phyloP scores from a whole-genome alignment of 805 yeast genomes.

The Cyberlindnera euphorbiae region DNA sequence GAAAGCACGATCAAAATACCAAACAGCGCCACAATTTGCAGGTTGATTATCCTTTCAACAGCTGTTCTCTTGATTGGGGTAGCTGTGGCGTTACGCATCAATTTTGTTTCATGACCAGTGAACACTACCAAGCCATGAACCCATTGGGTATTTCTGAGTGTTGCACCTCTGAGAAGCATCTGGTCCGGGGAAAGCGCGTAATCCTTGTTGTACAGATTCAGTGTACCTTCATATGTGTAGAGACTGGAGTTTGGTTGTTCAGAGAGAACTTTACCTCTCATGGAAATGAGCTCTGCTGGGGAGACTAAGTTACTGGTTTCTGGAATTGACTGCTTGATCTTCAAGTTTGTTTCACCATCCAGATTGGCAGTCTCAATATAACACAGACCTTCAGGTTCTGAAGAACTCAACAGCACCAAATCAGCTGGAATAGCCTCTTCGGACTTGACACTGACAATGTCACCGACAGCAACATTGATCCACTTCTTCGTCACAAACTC shows the following conservation, averaged over 20 bases:
- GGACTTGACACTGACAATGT: constrained; percentile 74
- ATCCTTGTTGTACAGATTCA: constrained; percentile 47
- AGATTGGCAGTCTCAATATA: constrained; percentile 96
- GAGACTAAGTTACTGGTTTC: constrained; percentile 75
- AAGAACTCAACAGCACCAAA: constrained; percentile 74
- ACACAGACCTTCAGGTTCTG: constrained; percentile 98
- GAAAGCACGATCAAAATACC: constrained; percentile 71
- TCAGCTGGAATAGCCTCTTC: constrained; percentile 97
- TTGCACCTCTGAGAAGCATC: constrained; percentile 90
- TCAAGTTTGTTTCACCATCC: constrained; percentile 96
- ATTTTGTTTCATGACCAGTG: constrained; percentile 97
- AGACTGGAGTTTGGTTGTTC: constrained; percentile 93
- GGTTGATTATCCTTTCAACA: constrained; percentile 89
- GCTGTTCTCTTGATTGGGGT: constrained; percentile 97
- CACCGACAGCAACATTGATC: constrained; percentile 90
- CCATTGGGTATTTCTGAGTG: constrained; percentile 92
- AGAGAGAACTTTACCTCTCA: constrained; percentile 62
- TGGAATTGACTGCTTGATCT: constrained; percentile 81
- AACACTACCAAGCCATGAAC: constrained; percentile 88
- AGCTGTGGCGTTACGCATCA: constrained; percentile 98
- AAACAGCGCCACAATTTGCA: constrained; percentile 87
- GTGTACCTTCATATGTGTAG: constrained; percentile 91
- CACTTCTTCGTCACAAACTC: constrained; percentile 65
- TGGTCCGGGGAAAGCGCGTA: constrained; percentile 88
- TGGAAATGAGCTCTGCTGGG: constrained; percentile 49